These are phyloP conservation scores for Lasiodiplodia hormozganensis DNA, from an alignment of 2,329 filamentous ascomycete species.

Conservation along the genomic window DNA sequence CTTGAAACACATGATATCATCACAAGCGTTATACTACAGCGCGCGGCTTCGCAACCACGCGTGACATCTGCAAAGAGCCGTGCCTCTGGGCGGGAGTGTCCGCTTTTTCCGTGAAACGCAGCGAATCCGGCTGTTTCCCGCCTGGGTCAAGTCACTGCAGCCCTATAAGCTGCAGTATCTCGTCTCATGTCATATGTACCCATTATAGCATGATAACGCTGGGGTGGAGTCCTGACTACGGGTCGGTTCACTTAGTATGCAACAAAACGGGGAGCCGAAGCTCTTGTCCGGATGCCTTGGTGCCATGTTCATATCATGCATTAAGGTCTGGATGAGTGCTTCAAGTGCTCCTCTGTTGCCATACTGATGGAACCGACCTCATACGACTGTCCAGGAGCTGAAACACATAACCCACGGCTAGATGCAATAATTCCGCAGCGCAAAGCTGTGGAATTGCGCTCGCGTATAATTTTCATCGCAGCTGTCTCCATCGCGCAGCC, in stretches of 20 bases:
- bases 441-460: background rate
- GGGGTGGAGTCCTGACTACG: background rate
- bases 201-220: background rate
- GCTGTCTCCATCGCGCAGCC: background rate
- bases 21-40: background rate
- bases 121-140: slow-evolving; percentile 15
- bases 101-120: background rate
- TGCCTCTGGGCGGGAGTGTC: background rate
- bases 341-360: too few relatives aligned
- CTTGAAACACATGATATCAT: slow-evolving; percentile 18
- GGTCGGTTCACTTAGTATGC: too few relatives aligned
- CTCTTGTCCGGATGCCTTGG: too few relatives aligned
- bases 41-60: background rate
- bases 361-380: too few relatives aligned
- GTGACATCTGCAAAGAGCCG: background rate
- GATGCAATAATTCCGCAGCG: background rate
- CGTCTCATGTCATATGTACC: background rate
- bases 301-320: too few relatives aligned
- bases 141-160: slow-evolving; percentile 17
- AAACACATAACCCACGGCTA: background rate
- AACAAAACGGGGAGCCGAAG: too few relatives aligned
- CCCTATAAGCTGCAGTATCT: slow-evolving; percentile 20
- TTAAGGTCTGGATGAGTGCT: too few relatives aligned
- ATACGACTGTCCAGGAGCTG: background rate
- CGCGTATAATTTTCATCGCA: background rate